A percentile compares a stretch with the other conserved stretches of the same genome.
These are phyloP conservation scores for Yamadazyma dendronema DNA, from an alignment of 1,139 yeast genomes.

Conservation along the genomic window DNA sequence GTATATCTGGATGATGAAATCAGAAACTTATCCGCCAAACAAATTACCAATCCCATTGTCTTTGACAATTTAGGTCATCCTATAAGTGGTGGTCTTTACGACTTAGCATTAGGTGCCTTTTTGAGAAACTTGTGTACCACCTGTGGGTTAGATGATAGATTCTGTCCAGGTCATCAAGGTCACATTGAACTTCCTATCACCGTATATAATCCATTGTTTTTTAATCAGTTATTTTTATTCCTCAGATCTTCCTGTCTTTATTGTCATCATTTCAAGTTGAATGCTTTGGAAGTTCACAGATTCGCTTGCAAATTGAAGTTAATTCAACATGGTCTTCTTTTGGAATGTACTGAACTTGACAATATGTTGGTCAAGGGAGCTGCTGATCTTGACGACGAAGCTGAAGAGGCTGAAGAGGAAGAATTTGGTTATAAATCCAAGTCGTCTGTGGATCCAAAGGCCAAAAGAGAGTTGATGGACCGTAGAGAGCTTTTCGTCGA, in stretches of 20 bases:
- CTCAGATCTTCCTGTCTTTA: constrained; percentile 84
- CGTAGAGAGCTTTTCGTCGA: constrained; percentile 73
- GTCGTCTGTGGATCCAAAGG: constrained; percentile 31
- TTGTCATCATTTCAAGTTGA: constrained; percentile 83
- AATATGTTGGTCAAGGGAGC: constrained; percentile 46
- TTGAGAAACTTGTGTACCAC: constrained; percentile 86
- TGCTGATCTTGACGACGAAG: constrained; percentile 35
- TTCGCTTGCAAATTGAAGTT: constrained; percentile 76
- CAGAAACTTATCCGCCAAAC: constrained; percentile 85
- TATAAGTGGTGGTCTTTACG: constrained; percentile 88
- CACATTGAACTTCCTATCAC: constrained; percentile 96
- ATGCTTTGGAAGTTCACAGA: constrained; percentile 66
- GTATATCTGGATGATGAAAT: constrained; percentile 81
- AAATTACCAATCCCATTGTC: constrained; percentile 90
- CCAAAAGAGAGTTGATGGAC: constrained; percentile 48
- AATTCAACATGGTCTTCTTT: constrained; percentile 83
- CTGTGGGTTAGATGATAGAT: constrained; percentile 92
- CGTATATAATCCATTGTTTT: constrained; percentile 91
- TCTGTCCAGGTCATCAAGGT: constrained; percentile 98
- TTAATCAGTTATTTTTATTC: constrained; percentile 83
- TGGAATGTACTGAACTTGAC: constrained; percentile 75
- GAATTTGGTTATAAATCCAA: constrained; percentile 25
- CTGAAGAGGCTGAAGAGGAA: constrained; percentile 31
- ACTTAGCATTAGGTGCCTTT: constrained; percentile 91
- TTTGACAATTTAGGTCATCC: constrained; percentile 97